phyloP scores from a whole-genome alignment of 768 basidiomycete species.

The Lentinus tigrinus region DNA sequence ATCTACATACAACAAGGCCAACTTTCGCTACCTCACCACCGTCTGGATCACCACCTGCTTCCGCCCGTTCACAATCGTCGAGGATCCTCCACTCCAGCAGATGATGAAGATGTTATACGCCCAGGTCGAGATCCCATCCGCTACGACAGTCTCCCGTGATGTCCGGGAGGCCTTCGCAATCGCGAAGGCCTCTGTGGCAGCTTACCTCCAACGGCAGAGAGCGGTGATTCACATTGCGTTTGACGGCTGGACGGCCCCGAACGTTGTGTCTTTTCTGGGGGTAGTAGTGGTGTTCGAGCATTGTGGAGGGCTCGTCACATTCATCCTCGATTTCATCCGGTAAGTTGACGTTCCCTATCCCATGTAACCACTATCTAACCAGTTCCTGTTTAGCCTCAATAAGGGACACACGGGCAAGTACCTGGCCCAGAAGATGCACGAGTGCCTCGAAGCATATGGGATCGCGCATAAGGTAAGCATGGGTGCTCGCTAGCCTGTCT shows the following conservation, averaged over 20 bases:
- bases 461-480: not conserved
- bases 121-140: not conserved
- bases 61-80: conserved; percentile 7
- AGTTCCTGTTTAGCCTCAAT: not conserved
- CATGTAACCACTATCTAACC: no score
- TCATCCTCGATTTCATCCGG: no score
- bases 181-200: no score
- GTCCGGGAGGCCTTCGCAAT: no score
- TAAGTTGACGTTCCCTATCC: no score
- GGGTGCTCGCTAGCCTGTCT: no score
- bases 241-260: not conserved
- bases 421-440: not conserved
- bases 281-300: no score
- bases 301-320: no score
- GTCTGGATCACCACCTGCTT: not conserved
- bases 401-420: conserved; percentile 1
- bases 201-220: no score
- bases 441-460: not conserved
- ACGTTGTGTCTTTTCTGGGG: no score
- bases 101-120: conserved; percentile 2
- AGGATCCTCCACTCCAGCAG: conserved; percentile 2
- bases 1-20: not conserved
- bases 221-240: not conserved
- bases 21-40: not conserved
- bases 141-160: no score